phyloP scores from a whole-genome alignment of 371 early-diverging fungal genomes.

The Mucor irregularis region DNA sequence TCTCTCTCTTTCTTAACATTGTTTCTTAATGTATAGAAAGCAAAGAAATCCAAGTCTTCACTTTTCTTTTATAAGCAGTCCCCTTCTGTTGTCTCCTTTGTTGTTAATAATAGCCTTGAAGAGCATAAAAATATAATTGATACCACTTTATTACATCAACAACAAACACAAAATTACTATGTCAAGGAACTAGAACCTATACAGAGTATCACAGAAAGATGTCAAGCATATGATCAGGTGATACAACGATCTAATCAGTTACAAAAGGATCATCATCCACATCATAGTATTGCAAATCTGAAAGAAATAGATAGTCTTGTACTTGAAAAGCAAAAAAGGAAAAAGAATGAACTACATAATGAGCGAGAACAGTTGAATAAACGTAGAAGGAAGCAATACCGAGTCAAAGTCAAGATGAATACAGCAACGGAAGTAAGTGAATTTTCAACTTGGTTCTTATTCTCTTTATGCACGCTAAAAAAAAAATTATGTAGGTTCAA shows the following conservation, averaged over 20 bases:
- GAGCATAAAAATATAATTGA: not conserved
- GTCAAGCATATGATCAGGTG: slow-evolving; percentile 13
- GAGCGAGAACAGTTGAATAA: not conserved
- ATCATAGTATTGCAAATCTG: not conserved
- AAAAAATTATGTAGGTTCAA: slow-evolving; percentile 7
- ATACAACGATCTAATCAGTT: slow-evolving; percentile 1
- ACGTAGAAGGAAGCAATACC: slow-evolving; percentile 1
- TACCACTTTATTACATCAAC: not conserved
- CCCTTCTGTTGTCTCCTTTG: slow-evolving; percentile 9
- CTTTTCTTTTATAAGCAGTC: slow-evolving; percentile 9
- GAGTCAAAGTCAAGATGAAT: slow-evolving; percentile 9
- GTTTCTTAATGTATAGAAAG: not conserved
- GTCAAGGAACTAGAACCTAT: not conserved
- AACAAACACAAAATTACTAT: not conserved
- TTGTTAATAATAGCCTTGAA: not conserved
- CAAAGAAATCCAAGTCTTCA: not conserved
- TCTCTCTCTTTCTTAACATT: not conserved
- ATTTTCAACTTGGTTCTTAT: too few relatives aligned
- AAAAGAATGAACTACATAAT: not conserved
- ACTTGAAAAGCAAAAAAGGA: not conserved
- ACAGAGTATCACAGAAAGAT: not conserved
- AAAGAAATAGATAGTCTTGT: not conserved
- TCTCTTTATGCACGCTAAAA: too few relatives aligned
- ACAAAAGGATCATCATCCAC: not conserved
- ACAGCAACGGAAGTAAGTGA: slow-evolving; percentile 7